Conservation (phyloP, 2,329 filamentous ascomycete genomes). For the Xylaria sp. region DNA sequence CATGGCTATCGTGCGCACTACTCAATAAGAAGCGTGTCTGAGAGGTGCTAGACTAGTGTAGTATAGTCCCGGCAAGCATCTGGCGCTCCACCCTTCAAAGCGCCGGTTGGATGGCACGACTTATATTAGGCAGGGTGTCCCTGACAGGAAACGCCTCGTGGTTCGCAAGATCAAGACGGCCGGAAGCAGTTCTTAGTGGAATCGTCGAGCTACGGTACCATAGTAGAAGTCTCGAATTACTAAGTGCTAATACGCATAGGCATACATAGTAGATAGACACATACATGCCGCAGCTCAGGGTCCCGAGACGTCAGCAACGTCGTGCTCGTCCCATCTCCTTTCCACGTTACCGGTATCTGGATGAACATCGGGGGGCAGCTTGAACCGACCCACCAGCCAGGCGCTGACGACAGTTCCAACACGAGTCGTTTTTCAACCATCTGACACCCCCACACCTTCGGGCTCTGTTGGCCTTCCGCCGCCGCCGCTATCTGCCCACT, state of each 20-base stretch:
- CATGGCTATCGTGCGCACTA: background rate
- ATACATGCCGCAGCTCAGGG: background rate
- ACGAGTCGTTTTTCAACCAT: conserved; percentile 10
- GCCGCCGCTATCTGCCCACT: background rate
- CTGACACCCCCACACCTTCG: background rate
- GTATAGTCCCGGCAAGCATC: conserved; percentile 24
- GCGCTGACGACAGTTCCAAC: background rate
- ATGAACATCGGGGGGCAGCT: too few species aligned
- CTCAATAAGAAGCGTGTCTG: conserved; percentile 3
- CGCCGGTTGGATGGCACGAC: conserved; percentile 11
- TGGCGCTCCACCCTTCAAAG: conserved; percentile 19
- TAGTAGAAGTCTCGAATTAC: background rate
- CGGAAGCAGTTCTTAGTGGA: background rate
- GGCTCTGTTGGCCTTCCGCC: background rate
- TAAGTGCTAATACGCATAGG: too few species aligned
- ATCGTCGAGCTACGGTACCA: conserved; percentile 13
- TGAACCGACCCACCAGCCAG: background rate
- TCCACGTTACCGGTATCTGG: background rate
- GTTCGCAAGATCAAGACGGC: conserved; percentile 2
- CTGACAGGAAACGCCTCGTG: conserved; percentile 14
- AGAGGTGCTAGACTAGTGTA: background rate
- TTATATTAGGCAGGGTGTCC: conserved; percentile 18
- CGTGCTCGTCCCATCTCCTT: background rate
- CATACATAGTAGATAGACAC: too few species aligned
- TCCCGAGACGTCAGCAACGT: conserved; percentile 12